Percentiles rank a stretch among this genome's conserved stretches.
phyloP scores from a whole-genome alignment of 2,329 filamentous ascomycete species.

The Periconia sp. region DNA sequence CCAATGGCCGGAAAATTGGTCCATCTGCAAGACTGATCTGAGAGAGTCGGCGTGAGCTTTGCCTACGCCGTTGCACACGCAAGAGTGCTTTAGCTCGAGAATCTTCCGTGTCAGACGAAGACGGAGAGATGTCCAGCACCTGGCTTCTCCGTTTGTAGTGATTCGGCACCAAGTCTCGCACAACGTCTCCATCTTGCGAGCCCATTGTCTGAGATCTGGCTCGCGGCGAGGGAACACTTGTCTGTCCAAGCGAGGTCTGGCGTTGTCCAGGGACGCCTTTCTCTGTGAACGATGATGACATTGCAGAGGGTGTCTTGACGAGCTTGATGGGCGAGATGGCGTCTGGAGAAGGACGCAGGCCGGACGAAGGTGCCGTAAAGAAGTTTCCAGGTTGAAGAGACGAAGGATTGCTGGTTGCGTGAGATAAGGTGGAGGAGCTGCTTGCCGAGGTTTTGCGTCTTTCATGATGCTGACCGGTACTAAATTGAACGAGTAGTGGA shows the following conservation, averaged over 20 bases:
- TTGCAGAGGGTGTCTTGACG: conserved; percentile 50
- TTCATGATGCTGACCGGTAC: conserved; percentile 80
- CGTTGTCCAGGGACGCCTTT: conserved; percentile 43
- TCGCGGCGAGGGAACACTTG: conserved; percentile 59
- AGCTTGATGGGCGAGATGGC: conserved; percentile 62
- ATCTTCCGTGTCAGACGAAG: conserved; percentile 96
- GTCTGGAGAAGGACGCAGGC: conserved; percentile 58
- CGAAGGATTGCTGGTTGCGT: conserved; percentile 67
- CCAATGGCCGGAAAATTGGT: conserved; percentile 86
- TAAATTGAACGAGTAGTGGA: conserved; percentile 95
- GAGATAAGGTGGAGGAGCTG: conserved; percentile 82
- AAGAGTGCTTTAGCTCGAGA: conserved; percentile 88
- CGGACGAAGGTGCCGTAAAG: conserved; percentile 70
- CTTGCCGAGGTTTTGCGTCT: conserved; percentile 86
- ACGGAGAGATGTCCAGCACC: conserved; percentile 94
- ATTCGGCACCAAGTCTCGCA: conserved; percentile 66
- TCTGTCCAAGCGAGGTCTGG: conserved; percentile 30
- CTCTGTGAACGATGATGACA: conserved; percentile 57
- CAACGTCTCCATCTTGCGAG: conserved; percentile 86
- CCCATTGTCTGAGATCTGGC: conserved; percentile 91
- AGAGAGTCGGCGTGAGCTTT: conserved; percentile 92
- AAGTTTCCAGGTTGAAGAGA: conserved; percentile 73
- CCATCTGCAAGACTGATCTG: conserved; percentile 86
- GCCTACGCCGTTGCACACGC: conserved; percentile 90
- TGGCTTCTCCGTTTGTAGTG: conserved; percentile 93